Conservation (phyloP, 176 grass and related monocot species). For the Musa acuminata region DNA sequence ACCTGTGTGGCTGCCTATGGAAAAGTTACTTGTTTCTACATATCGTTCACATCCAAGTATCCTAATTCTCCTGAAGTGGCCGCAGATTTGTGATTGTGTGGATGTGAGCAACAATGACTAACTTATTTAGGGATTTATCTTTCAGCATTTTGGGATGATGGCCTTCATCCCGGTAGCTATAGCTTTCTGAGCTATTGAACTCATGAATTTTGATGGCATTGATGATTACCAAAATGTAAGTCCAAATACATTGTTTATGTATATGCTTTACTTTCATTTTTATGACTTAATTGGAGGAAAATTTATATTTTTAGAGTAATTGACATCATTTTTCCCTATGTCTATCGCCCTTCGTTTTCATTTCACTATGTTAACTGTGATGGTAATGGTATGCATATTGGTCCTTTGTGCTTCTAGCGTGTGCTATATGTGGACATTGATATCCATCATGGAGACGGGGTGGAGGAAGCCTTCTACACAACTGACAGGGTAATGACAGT, state of each 20-base stretch:
- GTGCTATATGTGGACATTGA: conserved; percentile 94
- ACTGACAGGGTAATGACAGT: conserved; percentile 88
- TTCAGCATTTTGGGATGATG: too few relatives aligned
- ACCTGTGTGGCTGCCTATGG: not conserved
- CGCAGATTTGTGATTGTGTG: not conserved
- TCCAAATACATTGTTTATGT: not conserved
- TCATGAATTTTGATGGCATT: too few relatives aligned
- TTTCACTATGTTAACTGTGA: not conserved
- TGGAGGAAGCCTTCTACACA: conserved; percentile 93
- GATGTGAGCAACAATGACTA: not conserved
- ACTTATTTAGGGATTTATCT: not conserved
- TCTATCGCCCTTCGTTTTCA: not conserved
- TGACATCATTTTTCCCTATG: not conserved
- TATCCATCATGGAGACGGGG: conserved; percentile 92
- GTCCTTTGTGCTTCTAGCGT: conserved; percentile 38
- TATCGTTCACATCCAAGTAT: not conserved
- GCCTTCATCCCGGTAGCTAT: too few relatives aligned
- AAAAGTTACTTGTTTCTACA: not conserved
- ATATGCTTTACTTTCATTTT: not conserved
- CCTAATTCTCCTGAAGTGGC: not conserved
- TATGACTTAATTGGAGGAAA: not conserved
- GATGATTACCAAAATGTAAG: not conserved
- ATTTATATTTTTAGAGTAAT: not conserved
- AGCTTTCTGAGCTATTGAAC: too few relatives aligned
- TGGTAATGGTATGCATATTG: not conserved